A percentile compares a stretch with the other conserved stretches of the same genome.
Evolutionary conservation across 495 filamentous ascomycete species (phyloP).

Genomic region (Penicillium paxilli): DNA sequence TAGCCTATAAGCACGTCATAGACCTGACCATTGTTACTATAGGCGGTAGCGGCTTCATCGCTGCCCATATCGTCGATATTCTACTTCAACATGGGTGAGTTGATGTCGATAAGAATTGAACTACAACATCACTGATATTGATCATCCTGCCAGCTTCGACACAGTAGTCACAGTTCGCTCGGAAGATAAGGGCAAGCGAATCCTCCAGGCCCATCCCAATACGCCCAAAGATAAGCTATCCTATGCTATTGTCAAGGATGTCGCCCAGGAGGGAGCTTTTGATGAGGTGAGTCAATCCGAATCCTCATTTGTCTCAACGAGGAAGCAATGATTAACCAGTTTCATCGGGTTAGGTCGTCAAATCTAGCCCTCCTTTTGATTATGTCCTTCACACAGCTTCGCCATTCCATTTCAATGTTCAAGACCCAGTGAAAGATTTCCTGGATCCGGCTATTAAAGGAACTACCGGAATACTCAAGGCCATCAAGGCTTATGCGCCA

Average conservation of each 20-base stretch:
- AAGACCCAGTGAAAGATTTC: constrained; percentile 76
- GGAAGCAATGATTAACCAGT: neutral
- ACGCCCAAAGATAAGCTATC: constrained; percentile 63
- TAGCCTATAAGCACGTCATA: neutral
- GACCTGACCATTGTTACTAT: constrained; percentile 12
- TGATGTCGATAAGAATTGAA: neutral
- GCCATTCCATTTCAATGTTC: constrained; percentile 75
- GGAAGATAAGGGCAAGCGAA: constrained; percentile 73
- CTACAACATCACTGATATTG: constrained; percentile 1
- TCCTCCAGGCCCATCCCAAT: constrained; percentile 65
- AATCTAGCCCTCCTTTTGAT: constrained; percentile 72
- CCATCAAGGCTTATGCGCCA: constrained; percentile 73
- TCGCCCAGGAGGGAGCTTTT: constrained; percentile 73
- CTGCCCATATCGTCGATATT: constrained; percentile 76
- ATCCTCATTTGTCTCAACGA: neutral
- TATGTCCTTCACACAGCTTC: constrained; percentile 87
- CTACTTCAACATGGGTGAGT: constrained; percentile 61
- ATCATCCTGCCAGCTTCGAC: constrained; percentile 49
- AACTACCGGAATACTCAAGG: constrained; percentile 75
- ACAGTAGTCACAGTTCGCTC: constrained; percentile 85
- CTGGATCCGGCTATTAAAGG: constrained; percentile 84
- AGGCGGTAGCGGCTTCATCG: constrained; percentile 73
- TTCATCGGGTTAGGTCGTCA: constrained; percentile 50
- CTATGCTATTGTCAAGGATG: constrained; percentile 80
- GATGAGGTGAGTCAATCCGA: constrained; percentile 53